A percentile compares a stretch with the other conserved stretches of the same genome.
phyloP scores from a whole-genome alignment of 805 yeast genomes.

The Vanderwaltozyma tropicalis region DNA sequence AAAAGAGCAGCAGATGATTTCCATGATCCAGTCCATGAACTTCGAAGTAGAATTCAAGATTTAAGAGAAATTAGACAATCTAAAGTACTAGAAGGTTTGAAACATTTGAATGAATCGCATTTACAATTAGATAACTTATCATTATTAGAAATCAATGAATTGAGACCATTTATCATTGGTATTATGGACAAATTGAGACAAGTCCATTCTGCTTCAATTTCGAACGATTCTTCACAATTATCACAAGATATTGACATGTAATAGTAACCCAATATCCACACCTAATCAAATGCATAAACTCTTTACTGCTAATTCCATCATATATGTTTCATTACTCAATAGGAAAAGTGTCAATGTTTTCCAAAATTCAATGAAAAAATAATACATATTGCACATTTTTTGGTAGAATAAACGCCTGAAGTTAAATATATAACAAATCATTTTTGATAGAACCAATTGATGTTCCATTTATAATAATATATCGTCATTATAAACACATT shows the following conservation, averaged over 20 bases:
- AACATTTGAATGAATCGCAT: constrained; percentile 70
- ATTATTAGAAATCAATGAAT: constrained; percentile 74
- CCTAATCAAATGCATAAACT: background rate
- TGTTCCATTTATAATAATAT: too few relatives aligned
- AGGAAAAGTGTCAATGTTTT: constrained; percentile 1
- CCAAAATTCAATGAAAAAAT: too few relatives aligned
- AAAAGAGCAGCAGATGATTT: constrained; percentile 68
- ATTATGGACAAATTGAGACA: constrained; percentile 72
- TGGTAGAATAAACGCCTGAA: too few relatives aligned
- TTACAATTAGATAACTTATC: constrained; percentile 76
- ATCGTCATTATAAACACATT: too few relatives aligned
- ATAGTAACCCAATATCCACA: background rate
- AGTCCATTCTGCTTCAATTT: constrained; percentile 26
- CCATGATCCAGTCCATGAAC: constrained; percentile 56
- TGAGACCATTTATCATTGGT: constrained; percentile 68
- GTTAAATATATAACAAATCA: too few relatives aligned
- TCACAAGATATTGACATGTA: background rate
- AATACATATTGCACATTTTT: too few relatives aligned
- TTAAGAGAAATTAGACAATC: constrained; percentile 71
- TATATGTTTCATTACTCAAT: background rate
- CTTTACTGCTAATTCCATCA: background rate
- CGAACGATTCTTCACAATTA: background rate
- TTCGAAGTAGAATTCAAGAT: constrained; percentile 69
- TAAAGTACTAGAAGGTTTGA: constrained; percentile 72
- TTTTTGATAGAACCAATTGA: too few relatives aligned